Evolutionary conservation across 225 moss, liverwort and hornwort species (phyloP), one percentile per base, ranked within the genome.

Genomic region (Polytrichum commune): DNA sequence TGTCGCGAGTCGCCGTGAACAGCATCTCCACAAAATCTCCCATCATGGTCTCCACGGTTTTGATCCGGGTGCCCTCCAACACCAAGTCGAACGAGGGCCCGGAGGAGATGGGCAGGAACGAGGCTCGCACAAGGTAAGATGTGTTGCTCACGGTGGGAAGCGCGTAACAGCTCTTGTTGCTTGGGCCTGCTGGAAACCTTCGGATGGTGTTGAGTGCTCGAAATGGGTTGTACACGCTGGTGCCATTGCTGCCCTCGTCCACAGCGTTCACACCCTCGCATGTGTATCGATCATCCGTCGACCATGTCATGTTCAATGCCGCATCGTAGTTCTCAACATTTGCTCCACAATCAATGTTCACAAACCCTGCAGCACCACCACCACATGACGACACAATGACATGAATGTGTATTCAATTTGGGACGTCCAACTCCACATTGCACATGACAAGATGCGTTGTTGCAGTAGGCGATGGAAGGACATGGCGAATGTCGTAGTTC

Each of bases 271-370:
- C 74, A 19, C 85, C 85, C 0, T 54, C 6, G 22, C 27, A 63
- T 8, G 63, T 82, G 77, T 72, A 86, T 23, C 19, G 63, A 7
- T 54, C 33, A 27, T 86, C 85, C 18, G 77, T 77, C 1, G 67
- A 29, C 85, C 85, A 86, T 54, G 77, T 86, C 82, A 86, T 86
- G 75, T 82, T 82, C 9, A 80, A 69, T 3, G 29, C 25, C 4
- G 69, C 46, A 72, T 86, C 85, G 33, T 67, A 72, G 72, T 66
- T 77, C 27, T 60, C 29, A 0, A 77, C 69, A 30, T 72, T 77
- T 28, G 82, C 82, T 35, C 85, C 85, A 32, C 85, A 86, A 63
- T 86, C 85, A 35, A 86, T 86, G 38, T 61, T 86, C 62, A 86
- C 72, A 24, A 82, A 86, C 27, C 85, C 85, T 85, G 72, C 13